Conservation (phyloP, 345 rosid species). For the Jatropha curcas region DNA sequence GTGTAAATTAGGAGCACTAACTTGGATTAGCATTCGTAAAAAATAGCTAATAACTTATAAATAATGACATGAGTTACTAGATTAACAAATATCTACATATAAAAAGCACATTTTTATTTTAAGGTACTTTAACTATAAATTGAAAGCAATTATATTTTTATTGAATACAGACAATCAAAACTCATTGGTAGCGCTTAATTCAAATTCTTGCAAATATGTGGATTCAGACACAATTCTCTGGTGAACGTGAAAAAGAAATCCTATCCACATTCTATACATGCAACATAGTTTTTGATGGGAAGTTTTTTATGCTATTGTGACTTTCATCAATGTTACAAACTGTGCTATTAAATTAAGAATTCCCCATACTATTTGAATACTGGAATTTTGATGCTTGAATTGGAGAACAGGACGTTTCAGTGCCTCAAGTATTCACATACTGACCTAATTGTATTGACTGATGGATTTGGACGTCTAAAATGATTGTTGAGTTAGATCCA, state of each 20-base stretch:
- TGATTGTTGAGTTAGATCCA: constrained; percentile 1
- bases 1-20: neutral
- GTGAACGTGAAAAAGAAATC: neutral
- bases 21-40: neutral
- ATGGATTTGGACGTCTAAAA: neutral
- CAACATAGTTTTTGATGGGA: neutral
- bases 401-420: neutral
- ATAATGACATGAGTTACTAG: too few species aligned
- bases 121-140: neutral
- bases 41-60: neutral
- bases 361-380: neutral
- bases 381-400: neutral
- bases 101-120: neutral
- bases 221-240: neutral
- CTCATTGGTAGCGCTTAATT: neutral
- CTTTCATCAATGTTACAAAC: too few species aligned
- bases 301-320: neutral
- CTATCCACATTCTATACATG: neutral
- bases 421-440: neutral
- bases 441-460: constrained; percentile 2
- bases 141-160: too few species aligned
- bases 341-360: neutral
- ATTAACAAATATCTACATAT: neutral
- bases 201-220: neutral
- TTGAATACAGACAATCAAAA: neutral